Evolutionary conservation across 1,139 yeast genomes (phyloP), one percentile per base, ranked within the genome.

Genomic region (Sugiyamaella paludigena): DNA sequence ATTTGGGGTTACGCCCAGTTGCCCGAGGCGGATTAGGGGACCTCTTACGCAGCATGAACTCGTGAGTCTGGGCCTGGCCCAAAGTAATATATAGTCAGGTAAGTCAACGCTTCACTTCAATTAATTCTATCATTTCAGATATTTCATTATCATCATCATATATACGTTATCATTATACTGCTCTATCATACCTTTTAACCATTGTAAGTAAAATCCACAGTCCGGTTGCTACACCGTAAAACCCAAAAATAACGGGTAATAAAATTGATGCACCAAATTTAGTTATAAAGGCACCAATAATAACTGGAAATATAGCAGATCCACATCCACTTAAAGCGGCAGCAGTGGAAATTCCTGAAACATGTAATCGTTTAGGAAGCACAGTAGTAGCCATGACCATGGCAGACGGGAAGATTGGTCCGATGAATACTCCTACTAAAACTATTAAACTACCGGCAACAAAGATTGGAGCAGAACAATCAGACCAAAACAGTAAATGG

Each of bases 291-390:
- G 74, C 55, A 0, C 94, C 94, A 43, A 82, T 72, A 2, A 78
- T 47, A 52, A 80, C 83, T 1, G 94, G 63, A 32, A 87, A 57
- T 0, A 79, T 74, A 0, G 94, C 91, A 10, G 84, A 83, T 1
- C 91, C 92, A n/a, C 84, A 80, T 5, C 88, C 87, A 7, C 91
- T 89, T 53, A 85, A 66, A 0, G 92, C 88, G 49, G 88, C 81
- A 12, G 84, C 79, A 43, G 85, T 73, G 1, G 94, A 89, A 11
- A 87, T 75, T 0, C 88, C 92, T 3, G 81, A 70, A 6, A 84
- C 77, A 51, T 85, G 87, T 51, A 75, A 68, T 39, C 74, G 74
- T 19, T 71, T 69, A 0, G 95, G 94, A 40, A 87, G 64, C 0
- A 80, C 69, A 40, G 79, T 78, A 35, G 85, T 68, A 7, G 87